Evolutionary conservation across 352 stramenopile genomes (phyloP).

Genomic region (Globisporangium ultimum): DNA sequence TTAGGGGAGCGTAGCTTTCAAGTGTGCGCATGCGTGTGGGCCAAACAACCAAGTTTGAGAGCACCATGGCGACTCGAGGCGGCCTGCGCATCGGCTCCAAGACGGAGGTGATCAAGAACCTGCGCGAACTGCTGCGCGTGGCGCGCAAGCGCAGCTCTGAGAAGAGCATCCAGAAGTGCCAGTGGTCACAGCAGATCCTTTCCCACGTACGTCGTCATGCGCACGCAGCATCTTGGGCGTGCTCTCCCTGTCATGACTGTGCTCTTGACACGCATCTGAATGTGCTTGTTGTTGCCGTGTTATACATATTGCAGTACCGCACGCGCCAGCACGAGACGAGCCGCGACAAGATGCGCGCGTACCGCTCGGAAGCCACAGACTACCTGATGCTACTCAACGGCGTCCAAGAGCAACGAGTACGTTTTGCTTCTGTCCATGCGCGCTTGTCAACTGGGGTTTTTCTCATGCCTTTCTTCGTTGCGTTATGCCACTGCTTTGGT

Average conservation of each 20-base stretch:
- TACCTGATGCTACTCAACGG: constrained; percentile 65
- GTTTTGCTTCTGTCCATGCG: neutral
- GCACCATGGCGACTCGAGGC: constrained; percentile 46
- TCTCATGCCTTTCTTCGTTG: neutral
- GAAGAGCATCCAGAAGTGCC: constrained; percentile 43
- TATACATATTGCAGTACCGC: constrained; percentile 46
- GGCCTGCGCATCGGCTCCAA: constrained; percentile 81
- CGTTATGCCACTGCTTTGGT: constrained; percentile 4
- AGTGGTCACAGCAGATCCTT: constrained; percentile 74
- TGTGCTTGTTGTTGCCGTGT: constrained; percentile 1
- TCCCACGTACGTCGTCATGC: constrained; percentile 36
- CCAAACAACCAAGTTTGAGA: neutral
- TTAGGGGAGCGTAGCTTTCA: neutral
- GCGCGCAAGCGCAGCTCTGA: constrained; percentile 54
- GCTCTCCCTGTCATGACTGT: constrained; percentile 10
- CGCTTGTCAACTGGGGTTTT: neutral
- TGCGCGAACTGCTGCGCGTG: constrained; percentile 70
- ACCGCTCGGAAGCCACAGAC: constrained; percentile 68
- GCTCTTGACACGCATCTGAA: neutral
- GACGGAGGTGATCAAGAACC: constrained; percentile 71
- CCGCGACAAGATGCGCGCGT: constrained; percentile 64
- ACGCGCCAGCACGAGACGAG: constrained; percentile 69
- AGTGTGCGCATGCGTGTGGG: neutral
- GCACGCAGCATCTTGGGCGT: neutral
- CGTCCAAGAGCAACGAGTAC: constrained; percentile 74